Evolutionary conservation across 2,329 filamentous ascomycete genomes (phyloP).

Genomic region (Allantophomopsis lycopodina): DNA sequence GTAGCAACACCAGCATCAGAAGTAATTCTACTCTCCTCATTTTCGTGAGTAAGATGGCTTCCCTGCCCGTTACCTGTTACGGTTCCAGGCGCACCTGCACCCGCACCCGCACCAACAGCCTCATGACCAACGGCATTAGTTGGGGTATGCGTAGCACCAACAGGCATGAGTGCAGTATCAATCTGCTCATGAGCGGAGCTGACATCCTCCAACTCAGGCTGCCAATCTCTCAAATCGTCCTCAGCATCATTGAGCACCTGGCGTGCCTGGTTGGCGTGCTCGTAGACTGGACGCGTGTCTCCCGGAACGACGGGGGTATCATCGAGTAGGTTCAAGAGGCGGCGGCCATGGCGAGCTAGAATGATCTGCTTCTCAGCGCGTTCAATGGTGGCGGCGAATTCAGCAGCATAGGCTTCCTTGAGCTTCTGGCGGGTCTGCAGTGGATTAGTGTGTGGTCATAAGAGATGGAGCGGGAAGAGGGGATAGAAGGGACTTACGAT

Average conservation of each 20-base stretch:
- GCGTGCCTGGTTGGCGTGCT: conserved; percentile 51
- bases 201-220: conserved; percentile 16
- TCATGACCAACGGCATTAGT: background rate
- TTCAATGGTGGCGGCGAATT: conserved; percentile 86
- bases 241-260: conserved; percentile 89
- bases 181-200: background rate
- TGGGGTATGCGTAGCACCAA: conserved; percentile 3
- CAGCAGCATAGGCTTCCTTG: conserved; percentile 83
- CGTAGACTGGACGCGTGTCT: conserved; percentile 58
- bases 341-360: conserved; percentile 78
- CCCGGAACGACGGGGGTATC: conserved; percentile 84
- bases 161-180: conserved; percentile 3
- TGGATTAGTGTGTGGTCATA: background rate
- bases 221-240: conserved; percentile 71
- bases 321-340: conserved; percentile 74
- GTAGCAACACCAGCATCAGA: background rate
- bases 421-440: conserved; percentile 80
- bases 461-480: background rate
- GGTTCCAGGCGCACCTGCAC: background rate
- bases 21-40: background rate
- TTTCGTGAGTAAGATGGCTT: background rate
- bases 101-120: background rate
- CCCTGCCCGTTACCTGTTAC: background rate
- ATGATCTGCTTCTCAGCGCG: conserved; percentile 95
- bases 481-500: conserved; percentile 43